Conservation (phyloP, 371 early-diverging fungal species). For the Circinella umbellata region DNA sequence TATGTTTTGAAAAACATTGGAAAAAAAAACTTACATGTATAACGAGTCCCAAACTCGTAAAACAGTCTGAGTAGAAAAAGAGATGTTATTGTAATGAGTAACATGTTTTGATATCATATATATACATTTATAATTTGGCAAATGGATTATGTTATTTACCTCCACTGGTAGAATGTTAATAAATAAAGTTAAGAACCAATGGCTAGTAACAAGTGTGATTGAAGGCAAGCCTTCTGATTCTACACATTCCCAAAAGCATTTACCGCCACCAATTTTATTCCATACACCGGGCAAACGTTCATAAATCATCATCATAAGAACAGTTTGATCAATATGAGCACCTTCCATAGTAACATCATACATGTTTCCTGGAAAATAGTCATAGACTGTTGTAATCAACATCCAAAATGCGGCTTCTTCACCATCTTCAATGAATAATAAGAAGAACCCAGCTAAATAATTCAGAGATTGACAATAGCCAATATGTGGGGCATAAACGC, state of each 20-base stretch:
- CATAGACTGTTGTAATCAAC: constrained; percentile 73
- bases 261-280: constrained; percentile 56
- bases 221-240: constrained; percentile 64
- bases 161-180: constrained; percentile 81
- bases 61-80: constrained; percentile 50
- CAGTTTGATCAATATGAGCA: constrained; percentile 75
- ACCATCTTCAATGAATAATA: constrained; percentile 72
- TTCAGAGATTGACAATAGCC: constrained; percentile 90
- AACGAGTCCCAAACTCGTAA: constrained; percentile 86
- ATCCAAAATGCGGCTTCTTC: constrained; percentile 88
- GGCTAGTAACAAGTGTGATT: constrained; percentile 77
- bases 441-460: constrained; percentile 78
- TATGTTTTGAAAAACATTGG: neutral
- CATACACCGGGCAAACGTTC: constrained; percentile 64
- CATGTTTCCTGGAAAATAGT: constrained; percentile 77
- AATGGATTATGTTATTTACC: constrained; percentile 28
- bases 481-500: constrained; percentile 65
- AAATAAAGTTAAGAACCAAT: constrained; percentile 86
- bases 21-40: constrained; percentile 61
- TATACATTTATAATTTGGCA: constrained; percentile 19
- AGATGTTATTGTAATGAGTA: no score
- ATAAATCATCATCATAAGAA: constrained; percentile 68
- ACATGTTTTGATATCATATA: no score
- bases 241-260: constrained; percentile 58
- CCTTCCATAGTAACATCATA: constrained; percentile 84